These are phyloP conservation scores for Boletus tylopilopsis DNA, from an alignment of 768 basidiomycete genomes.

Conservation along the genomic window DNA sequence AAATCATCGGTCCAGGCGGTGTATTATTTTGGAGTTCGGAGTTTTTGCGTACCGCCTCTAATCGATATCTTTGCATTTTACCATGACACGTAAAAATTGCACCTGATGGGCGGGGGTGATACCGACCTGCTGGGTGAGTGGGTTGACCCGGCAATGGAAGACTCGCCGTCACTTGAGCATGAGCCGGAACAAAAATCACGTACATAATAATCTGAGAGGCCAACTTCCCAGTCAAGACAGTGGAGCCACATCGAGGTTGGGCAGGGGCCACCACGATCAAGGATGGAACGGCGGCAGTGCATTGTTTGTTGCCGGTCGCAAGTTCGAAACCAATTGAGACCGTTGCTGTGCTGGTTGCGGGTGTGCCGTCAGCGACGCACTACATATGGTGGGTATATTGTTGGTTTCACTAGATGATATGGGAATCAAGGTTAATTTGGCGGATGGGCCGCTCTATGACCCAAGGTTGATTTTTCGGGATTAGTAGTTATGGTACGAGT, in stretches of 20 bases:
- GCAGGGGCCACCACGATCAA: neutral
- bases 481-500: neutral
- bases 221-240: neutral
- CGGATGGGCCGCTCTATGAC: conserved; percentile 14
- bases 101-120: conserved; percentile 4
- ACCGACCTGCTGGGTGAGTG: neutral
- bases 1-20: neutral
- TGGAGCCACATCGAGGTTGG: neutral
- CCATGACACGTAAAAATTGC: conserved; percentile 21
- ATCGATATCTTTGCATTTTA: conserved; percentile 5
- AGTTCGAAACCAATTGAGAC: conserved; percentile 2
- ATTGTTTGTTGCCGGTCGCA: conserved; percentile 2
- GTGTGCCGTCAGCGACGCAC: conserved; percentile 16
- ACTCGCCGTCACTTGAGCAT: neutral
- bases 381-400: conserved; percentile 7
- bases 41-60: conserved; percentile 4
- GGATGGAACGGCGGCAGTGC: neutral
- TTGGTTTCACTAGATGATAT: conserved; percentile 18
- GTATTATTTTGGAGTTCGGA: neutral
- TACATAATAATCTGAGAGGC: neutral
- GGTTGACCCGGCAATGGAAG: conserved; percentile 1
- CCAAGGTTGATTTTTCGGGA: conserved; percentile 1
- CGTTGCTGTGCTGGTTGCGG: conserved; percentile 9
- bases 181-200: neutral
- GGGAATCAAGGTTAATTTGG: conserved; percentile 23